Conservation (phyloP, 495 filamentous ascomycete genomes). For the Pseudomonodictys pantanalensis region DNA sequence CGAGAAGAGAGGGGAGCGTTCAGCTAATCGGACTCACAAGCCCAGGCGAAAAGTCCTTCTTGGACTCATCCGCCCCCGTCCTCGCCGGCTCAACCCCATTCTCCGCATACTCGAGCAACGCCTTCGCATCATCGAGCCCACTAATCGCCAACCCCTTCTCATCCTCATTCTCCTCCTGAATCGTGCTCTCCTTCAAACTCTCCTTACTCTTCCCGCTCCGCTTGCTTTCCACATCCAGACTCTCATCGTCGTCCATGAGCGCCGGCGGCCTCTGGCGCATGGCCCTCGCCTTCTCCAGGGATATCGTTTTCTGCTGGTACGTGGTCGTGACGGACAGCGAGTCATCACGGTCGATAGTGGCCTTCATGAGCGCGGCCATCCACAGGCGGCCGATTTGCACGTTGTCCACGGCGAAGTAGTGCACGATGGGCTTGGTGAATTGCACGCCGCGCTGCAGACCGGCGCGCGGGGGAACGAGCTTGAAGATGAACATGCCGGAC, state of each 20-base stretch:
- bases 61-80: neutral
- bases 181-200: slow-evolving; percentile 24
- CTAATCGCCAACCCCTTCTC: slow-evolving; percentile 33
- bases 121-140: slow-evolving; percentile 32
- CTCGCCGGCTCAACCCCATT: slow-evolving; percentile 10
- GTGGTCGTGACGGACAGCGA: slow-evolving; percentile 72
- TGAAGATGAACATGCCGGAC: slow-evolving; percentile 85
- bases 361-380: slow-evolving; percentile 99
- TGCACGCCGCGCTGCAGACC: slow-evolving; percentile 89
- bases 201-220: slow-evolving; percentile 27
- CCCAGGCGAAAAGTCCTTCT: neutral
- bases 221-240: slow-evolving; percentile 16
- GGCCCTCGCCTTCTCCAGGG: slow-evolving; percentile 74
- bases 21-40: slow-evolving; percentile 2
- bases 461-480: slow-evolving; percentile 84
- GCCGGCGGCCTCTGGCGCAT: slow-evolving; percentile 86
- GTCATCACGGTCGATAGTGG: slow-evolving; percentile 94
- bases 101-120: slow-evolving; percentile 30
- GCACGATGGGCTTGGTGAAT: slow-evolving; percentile 93
- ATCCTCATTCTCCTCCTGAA: slow-evolving; percentile 30
- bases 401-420: slow-evolving; percentile 95
- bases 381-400: slow-evolving; percentile 83
- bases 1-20: too few relatives aligned
- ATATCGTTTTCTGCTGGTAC: slow-evolving; percentile 94
- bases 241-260: slow-evolving; percentile 69